A percentile compares a stretch with the other conserved stretches of the same genome.
These are phyloP conservation scores for Talaromyces liani DNA, from an alignment of 495 filamentous ascomycete species.

Conservation along the genomic window DNA sequence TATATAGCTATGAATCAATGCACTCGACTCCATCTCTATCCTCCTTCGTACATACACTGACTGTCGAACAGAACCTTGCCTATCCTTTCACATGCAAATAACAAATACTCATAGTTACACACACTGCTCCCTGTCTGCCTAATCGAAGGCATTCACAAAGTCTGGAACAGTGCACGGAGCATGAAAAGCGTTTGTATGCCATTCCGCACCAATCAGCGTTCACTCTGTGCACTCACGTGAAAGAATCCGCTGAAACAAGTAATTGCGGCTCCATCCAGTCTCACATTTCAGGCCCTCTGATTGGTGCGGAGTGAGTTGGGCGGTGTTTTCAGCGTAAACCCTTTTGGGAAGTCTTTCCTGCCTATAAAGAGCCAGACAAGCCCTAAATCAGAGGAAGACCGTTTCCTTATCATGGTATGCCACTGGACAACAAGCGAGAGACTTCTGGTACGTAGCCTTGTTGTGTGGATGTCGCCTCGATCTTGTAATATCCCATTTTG, in stretches of 20 bases:
- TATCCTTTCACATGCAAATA: neutral
- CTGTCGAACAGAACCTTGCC: neutral
- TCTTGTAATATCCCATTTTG: neutral
- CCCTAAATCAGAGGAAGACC: neutral
- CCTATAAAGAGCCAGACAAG: neutral
- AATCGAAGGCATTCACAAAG: neutral
- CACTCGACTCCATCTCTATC: neutral
- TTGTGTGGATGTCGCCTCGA: neutral
- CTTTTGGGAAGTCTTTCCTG: neutral
- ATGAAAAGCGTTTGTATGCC: neutral
- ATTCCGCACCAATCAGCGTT: neutral
- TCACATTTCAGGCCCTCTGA: neutral
- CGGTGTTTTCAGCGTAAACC: neutral
- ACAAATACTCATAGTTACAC: neutral
- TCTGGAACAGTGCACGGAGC: neutral
- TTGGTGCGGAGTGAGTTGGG: neutral
- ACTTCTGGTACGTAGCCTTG: neutral
- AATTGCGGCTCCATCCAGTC: neutral
- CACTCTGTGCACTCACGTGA: neutral
- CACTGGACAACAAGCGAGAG: neutral
- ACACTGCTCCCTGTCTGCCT: neutral
- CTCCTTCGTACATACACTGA: neutral
- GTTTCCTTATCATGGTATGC: neutral
- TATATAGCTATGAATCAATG: neutral
- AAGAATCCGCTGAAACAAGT: neutral